phyloP scores from a whole-genome alignment of 306 rosid genomes.

The Casuarina equisetifolia region DNA sequence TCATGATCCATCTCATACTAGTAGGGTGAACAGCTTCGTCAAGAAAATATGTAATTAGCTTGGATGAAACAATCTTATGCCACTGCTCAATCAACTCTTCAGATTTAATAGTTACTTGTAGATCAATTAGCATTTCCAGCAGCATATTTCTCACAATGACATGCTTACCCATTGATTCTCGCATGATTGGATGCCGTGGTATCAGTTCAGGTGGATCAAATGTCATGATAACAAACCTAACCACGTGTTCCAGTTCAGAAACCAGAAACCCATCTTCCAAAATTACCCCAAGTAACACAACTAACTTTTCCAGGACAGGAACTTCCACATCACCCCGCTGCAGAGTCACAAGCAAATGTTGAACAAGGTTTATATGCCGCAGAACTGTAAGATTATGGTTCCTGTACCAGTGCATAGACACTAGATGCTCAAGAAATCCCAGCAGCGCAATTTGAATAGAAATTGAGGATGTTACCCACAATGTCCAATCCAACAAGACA shows the following conservation, averaged over 20 bases:
- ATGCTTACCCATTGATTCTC: conserved; percentile 99
- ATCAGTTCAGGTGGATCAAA: conserved; percentile 88
- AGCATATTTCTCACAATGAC: conserved; percentile 97
- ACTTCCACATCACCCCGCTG: conserved; percentile 99
- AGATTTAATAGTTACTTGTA: conserved; percentile 86
- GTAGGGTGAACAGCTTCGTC: conserved; percentile 98
- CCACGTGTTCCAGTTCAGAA: conserved; percentile 92
- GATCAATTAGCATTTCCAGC: conserved; percentile 97
- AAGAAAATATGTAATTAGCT: conserved; percentile 92
- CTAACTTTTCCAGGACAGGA: conserved; percentile 93
- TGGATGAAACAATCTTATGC: conserved; percentile 97
- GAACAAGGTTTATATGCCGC: conserved; percentile 91
- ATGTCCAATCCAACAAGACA: conserved; percentile 97
- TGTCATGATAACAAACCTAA: conserved; percentile 96
- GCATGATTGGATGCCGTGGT: conserved; percentile 57
- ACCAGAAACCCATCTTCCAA: conserved; percentile 94
- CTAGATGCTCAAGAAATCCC: conserved; percentile 95
- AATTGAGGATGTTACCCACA: conserved; percentile 88
- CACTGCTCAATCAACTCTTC: conserved; percentile 96
- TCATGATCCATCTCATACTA: conserved; percentile 99
- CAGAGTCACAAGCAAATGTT: conserved; percentile 92
- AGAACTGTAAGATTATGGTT: conserved; percentile 91
- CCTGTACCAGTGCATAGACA: conserved; percentile 99
- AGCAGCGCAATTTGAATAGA: conserved; percentile 92
- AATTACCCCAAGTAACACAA: conserved; percentile 95